Evolutionary conservation across 306 rosid genomes (phyloP).

Genomic region (Cucumis hystrix): DNA sequence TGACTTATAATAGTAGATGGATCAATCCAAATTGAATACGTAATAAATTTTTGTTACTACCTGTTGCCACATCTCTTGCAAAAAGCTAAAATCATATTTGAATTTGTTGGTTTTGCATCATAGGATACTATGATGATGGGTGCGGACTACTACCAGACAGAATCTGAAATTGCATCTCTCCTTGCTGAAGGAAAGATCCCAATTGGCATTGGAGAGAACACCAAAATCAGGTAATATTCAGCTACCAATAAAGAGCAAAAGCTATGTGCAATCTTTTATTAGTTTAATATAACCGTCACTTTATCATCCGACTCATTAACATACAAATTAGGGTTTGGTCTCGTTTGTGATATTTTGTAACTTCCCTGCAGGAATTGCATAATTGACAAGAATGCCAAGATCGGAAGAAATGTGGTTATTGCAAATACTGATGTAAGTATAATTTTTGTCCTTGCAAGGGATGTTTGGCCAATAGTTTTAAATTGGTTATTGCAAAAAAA

Average conservation of each 20-base stretch:
- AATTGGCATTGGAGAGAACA: constrained; percentile 87
- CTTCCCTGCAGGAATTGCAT: constrained; percentile 60
- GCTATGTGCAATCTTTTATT: neutral
- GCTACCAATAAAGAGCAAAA: neutral
- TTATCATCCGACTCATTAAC: neutral
- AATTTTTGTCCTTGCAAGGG: neutral
- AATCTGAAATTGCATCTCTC: constrained; percentile 67
- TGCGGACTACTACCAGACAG: constrained; percentile 96
- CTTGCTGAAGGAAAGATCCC: constrained; percentile 84
- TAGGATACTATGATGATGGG: constrained; percentile 99
- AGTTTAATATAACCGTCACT: neutral
- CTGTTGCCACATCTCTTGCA: neutral
- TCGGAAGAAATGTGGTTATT: constrained; percentile 71
- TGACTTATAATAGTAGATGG: neutral
- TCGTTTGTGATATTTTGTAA: constrained; percentile 9
- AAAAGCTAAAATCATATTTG: neutral
- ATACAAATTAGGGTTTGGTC: neutral
- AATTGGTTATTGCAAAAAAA: too few species aligned
- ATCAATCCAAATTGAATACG: neutral
- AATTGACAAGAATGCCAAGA: constrained; percentile 94
- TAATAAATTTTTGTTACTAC: neutral
- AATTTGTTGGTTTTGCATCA: constrained; percentile 2
- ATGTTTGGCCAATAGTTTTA: neutral
- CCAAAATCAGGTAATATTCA: constrained; percentile 62
- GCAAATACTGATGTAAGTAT: constrained; percentile 61